A percentile compares a stretch with the other conserved stretches of the same genome.
phyloP scores from a whole-genome alignment of 1,284 basidiomycete species.

The Bjerkandera adusta region DNA sequence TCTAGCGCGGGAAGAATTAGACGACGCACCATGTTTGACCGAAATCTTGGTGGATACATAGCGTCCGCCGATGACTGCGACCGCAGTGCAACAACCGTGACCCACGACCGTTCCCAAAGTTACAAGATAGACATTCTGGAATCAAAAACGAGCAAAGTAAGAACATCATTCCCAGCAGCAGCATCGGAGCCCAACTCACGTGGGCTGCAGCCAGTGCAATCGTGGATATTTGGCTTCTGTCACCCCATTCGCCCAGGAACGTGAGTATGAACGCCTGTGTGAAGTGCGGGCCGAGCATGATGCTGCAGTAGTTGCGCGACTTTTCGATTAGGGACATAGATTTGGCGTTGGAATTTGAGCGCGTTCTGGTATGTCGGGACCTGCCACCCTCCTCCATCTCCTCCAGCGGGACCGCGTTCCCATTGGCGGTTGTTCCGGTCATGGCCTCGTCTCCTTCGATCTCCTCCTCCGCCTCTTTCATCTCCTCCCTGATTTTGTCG shows the following conservation, averaged over 20 bases:
- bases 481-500: conserved; percentile 87
- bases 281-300: conserved; percentile 90
- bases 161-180: conserved; percentile 5
- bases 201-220: conserved; percentile 96
- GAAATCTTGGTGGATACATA: conserved; percentile 94
- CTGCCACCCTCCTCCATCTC: conserved; percentile 58
- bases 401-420: conserved; percentile 52
- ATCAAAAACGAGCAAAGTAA: background rate
- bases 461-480: conserved; percentile 90
- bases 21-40: conserved; percentile 81
- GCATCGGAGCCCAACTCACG: conserved; percentile 52
- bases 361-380: conserved; percentile 17
- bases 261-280: conserved; percentile 95
- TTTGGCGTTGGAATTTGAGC: conserved; percentile 16
- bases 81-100: conserved; percentile 84
- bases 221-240: conserved; percentile 95
- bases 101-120: conserved; percentile 89
- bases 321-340: conserved; percentile 54
- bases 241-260: conserved; percentile 98
- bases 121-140: conserved; percentile 75
- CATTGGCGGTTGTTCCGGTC: conserved; percentile 40
- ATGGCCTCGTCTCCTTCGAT: conserved; percentile 69
- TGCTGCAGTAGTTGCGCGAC: conserved; percentile 76
- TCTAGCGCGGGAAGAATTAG: conserved; percentile 2
- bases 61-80: conserved; percentile 89